Evolutionary conservation across 768 basidiomycete species (phyloP).

Genomic region (Kwoniella mangroviensis): DNA sequence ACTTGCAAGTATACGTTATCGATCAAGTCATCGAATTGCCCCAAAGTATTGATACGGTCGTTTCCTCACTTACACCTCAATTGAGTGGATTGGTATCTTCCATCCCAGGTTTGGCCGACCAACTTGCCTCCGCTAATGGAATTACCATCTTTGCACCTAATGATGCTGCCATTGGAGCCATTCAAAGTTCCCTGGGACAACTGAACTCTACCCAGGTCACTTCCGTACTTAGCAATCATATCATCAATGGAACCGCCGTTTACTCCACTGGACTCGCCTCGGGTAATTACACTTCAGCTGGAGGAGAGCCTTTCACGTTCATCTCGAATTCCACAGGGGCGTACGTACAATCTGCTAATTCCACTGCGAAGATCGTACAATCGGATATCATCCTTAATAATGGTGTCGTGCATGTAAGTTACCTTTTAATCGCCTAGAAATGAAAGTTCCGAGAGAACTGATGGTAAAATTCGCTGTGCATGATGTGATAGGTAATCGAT

Average conservation of each 20-base stretch:
- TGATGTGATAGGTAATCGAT: slow-evolving; percentile 50
- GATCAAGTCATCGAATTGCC: slow-evolving; percentile 64
- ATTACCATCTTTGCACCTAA: slow-evolving; percentile 73
- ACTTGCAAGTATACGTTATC: slow-evolving; percentile 55
- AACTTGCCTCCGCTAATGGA: slow-evolving; percentile 61
- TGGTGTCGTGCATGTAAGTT: slow-evolving; percentile 67
- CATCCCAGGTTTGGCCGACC: slow-evolving; percentile 59
- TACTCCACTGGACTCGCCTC: slow-evolving; percentile 66
- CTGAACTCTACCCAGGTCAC: slow-evolving; percentile 63
- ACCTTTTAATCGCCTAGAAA: not conserved
- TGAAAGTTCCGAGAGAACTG: not conserved
- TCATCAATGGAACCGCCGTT: slow-evolving; percentile 71
- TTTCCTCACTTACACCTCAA: slow-evolving; percentile 58
- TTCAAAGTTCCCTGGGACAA: slow-evolving; percentile 55
- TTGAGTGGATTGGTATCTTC: slow-evolving; percentile 61
- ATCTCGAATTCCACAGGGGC: slow-evolving; percentile 65
- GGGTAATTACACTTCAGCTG: slow-evolving; percentile 64
- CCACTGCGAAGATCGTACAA: slow-evolving; percentile 65
- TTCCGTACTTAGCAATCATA: slow-evolving; percentile 67
- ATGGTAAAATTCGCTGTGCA: not conserved
- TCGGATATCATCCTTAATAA: slow-evolving; percentile 69
- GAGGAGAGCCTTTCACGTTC: slow-evolving; percentile 65
- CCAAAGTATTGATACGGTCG: slow-evolving; percentile 60
- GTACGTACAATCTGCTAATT: slow-evolving; percentile 63
- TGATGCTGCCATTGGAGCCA: slow-evolving; percentile 62